Percentiles rank a stretch among this genome's conserved stretches.
Conservation (phyloP, 768 basidiomycete genomes). For the Boletus reticulatus region DNA sequence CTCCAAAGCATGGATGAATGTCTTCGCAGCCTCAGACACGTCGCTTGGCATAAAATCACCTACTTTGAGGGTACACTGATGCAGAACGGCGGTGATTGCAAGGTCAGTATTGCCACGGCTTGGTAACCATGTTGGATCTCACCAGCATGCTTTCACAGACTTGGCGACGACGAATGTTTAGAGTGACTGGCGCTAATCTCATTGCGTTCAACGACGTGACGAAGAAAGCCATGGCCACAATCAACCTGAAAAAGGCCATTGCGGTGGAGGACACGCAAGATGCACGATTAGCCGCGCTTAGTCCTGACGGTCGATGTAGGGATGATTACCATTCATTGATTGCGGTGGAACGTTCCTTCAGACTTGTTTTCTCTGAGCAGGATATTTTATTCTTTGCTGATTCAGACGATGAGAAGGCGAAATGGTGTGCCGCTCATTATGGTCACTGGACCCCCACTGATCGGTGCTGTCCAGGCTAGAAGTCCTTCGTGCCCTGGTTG, state of each 20-base stretch:
- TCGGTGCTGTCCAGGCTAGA: slow-evolving; percentile 60
- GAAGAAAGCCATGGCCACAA: slow-evolving; percentile 83
- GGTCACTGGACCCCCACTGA: background rate
- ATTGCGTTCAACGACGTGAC: slow-evolving; percentile 93
- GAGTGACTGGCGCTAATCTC: slow-evolving; percentile 82
- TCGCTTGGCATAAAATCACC: slow-evolving; percentile 92
- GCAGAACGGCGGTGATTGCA: slow-evolving; percentile 91
- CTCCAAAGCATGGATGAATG: slow-evolving; percentile 95
- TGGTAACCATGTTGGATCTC: background rate
- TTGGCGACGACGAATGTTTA: slow-evolving; percentile 79
- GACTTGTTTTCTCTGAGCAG: slow-evolving; percentile 75
- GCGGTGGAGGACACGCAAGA: slow-evolving; percentile 77
- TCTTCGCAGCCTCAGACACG: slow-evolving; percentile 80
- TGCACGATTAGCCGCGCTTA: slow-evolving; percentile 43
- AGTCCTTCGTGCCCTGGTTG: slow-evolving; percentile 79
- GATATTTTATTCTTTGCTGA: slow-evolving; percentile 92
- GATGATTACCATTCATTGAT: slow-evolving; percentile 63
- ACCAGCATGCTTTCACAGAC: slow-evolving; percentile 43
- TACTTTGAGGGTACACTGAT: slow-evolving; percentile 93
- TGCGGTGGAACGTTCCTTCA: slow-evolving; percentile 81
- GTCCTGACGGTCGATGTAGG: slow-evolving; percentile 41
- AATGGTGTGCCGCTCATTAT: slow-evolving; percentile 58
- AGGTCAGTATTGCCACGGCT: slow-evolving; percentile 47
- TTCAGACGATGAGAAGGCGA: slow-evolving; percentile 79
- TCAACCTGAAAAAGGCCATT: slow-evolving; percentile 82